phyloP scores from a whole-genome alignment of 2,329 filamentous ascomycete species.

The Cercospora citrullina region DNA sequence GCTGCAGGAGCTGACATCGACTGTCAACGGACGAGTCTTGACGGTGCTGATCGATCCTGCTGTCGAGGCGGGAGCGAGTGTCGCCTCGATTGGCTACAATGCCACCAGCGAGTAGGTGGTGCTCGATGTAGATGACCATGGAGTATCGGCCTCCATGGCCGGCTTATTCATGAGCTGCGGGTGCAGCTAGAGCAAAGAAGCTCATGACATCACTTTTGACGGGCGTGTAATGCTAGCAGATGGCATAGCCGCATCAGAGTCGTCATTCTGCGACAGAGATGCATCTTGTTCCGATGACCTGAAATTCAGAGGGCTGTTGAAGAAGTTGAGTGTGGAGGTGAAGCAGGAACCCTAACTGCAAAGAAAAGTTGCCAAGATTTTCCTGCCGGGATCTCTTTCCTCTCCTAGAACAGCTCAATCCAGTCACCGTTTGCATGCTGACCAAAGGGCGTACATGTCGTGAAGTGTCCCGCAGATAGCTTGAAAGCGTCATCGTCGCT shows the following conservation, averaged over 20 bases:
- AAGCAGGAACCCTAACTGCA: neutral
- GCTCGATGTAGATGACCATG: neutral
- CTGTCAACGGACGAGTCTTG: slow-evolving; percentile 39
- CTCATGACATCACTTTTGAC: neutral
- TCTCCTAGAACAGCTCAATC: neutral
- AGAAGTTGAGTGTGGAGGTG: neutral
- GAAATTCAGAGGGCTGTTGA: neutral
- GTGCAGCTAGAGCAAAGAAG: neutral
- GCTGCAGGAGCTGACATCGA: slow-evolving; percentile 39
- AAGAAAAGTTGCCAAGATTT: neutral
- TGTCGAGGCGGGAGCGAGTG: slow-evolving; percentile 40
- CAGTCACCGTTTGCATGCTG: neutral
- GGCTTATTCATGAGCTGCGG: neutral
- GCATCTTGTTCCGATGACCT: neutral
- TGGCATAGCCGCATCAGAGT: neutral
- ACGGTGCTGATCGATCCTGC: slow-evolving; percentile 40
- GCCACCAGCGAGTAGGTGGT: slow-evolving; percentile 28
- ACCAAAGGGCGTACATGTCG: slow-evolving; percentile 1
- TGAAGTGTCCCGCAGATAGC: neutral
- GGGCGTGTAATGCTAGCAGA: neutral
- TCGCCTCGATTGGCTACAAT: slow-evolving; percentile 42
- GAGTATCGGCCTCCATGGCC: neutral
- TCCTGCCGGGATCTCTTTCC: slow-evolving; percentile 1
- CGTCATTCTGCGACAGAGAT: neutral
- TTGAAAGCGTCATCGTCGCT: neutral